Base-by-base conservation (phyloP, 495 filamentous ascomycete genomes). In the Lindgomyces ingoldianus region DNA sequence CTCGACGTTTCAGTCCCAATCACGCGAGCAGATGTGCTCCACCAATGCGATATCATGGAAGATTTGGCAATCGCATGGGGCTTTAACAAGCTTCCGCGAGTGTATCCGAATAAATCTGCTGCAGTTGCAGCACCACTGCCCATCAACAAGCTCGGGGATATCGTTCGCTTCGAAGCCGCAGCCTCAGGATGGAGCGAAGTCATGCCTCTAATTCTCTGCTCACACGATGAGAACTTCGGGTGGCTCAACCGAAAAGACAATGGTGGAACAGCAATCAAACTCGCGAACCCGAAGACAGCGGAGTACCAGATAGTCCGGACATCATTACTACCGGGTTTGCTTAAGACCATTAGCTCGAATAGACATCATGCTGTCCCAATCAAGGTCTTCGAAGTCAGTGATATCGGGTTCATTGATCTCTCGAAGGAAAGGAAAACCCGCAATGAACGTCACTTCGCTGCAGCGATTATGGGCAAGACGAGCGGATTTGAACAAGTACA, bases 31-130 rank as follows among this genome's bases (percentile, higher is more conserved):
- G 94, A 98, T 76, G 88, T 99, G 21, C 84, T 99, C 19, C 95
- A 99, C 76, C 88, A 96, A 74, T 92, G 90, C 66, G 94, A 99
- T 74, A 91, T 99, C 70, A 98, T 99, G 94, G 94, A 99, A 77
- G 94, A 99, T 76, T 86, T 94, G 18, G 94, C 91, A 18, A 91
- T 98, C 62, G 90, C 90, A 21, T 67, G 63, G 76, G 94, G 94
- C 59, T 99, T 95, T 83, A 98, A 99, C 81, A 87, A 87, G 21
- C 87, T 99, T 8, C 91, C 92, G 0, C 86, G 90, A 16, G 83
- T 86, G 8, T 89, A 92, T 77, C 91, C 93, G 11, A 88, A 85
- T 77, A 91, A 89, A 67, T 84, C 89, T 2, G 87, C 88, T 57
- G 94, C 93, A 0, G 86, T 96, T 60, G 94, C 89, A 52, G 87